Conservation (phyloP, 768 basidiomycete genomes). For the Polyporus arcularius region DNA sequence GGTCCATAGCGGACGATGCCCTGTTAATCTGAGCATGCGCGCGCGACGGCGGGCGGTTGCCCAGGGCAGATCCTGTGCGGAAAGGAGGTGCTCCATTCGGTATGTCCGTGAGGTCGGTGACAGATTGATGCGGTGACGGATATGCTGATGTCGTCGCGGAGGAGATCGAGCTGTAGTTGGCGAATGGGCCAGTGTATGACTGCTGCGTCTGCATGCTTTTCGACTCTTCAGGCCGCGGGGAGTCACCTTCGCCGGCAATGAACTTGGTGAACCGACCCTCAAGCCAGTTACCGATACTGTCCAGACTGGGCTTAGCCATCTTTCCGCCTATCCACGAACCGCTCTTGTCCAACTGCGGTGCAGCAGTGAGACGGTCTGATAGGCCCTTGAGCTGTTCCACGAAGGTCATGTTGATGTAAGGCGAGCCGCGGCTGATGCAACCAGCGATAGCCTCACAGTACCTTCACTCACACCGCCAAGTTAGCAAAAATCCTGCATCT, state of each 20-base stretch:
- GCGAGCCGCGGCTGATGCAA: conserved; percentile 60
- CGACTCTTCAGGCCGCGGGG: conserved; percentile 37
- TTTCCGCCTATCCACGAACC: conserved; percentile 88
- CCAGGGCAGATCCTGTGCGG: conserved; percentile 72
- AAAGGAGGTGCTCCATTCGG: conserved; percentile 45
- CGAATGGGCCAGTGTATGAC: conserved; percentile 76
- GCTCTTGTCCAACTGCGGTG: conserved; percentile 72
- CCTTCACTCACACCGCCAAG: conserved; percentile 42
- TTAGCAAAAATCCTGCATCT: background rate
- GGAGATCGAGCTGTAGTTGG: conserved; percentile 91
- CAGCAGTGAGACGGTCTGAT: conserved; percentile 73
- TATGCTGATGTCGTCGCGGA: conserved; percentile 73
- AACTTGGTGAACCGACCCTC: conserved; percentile 92
- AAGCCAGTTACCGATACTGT: conserved; percentile 89
- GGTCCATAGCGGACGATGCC: conserved; percentile 78
- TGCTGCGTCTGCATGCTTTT: conserved; percentile 41
- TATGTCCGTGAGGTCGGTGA: conserved; percentile 39
- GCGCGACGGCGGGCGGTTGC: conserved; percentile 48
- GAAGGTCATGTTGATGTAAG: conserved; percentile 66
- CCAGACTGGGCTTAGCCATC: conserved; percentile 86
- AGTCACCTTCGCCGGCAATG: conserved; percentile 88
- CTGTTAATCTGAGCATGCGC: conserved; percentile 61
- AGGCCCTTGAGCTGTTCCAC: conserved; percentile 77
- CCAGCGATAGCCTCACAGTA: conserved; percentile 91
- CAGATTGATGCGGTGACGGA: conserved; percentile 72